These are phyloP conservation scores for Apiospora sp. DNA, from an alignment of 2,329 filamentous ascomycete species.

Conservation along the genomic window DNA sequence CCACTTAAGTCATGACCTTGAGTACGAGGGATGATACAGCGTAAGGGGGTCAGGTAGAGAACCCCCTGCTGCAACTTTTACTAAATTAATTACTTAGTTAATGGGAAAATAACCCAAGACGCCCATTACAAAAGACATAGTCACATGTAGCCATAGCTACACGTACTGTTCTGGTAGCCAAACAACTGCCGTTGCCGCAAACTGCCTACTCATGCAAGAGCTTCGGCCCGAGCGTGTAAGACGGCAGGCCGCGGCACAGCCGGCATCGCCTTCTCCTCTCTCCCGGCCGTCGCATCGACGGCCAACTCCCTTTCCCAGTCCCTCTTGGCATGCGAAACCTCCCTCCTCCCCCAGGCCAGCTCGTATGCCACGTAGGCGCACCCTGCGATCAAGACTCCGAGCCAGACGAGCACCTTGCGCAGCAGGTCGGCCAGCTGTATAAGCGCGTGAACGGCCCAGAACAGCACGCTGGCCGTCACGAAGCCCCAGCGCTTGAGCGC, in stretches of 20 bases:
- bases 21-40: not conserved
- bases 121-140: not conserved
- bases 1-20: not conserved
- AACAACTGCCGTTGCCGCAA: not conserved
- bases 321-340: not conserved
- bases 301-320: not conserved
- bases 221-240: not conserved
- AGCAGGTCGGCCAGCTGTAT: not conserved
- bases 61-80: not conserved
- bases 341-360: not conserved
- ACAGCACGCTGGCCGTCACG: conserved; percentile 3
- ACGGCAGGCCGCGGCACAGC: not conserved
- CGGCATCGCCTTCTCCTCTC: not conserved
- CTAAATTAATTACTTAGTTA: not conserved
- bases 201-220: not conserved
- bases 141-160: not conserved
- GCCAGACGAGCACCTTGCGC: not conserved
- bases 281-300: not conserved
- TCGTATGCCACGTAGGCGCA: not conserved
- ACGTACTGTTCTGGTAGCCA: not conserved
- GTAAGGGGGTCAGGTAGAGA: not conserved
- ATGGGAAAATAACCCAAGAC: not conserved
- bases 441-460: not conserved
- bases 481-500: conserved; percentile 2
- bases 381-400: not conserved